Percentiles rank a stretch among this genome's conserved stretches.
Evolutionary conservation across 306 rosid genomes (phyloP).

Genomic region (Quercus dentata): DNA sequence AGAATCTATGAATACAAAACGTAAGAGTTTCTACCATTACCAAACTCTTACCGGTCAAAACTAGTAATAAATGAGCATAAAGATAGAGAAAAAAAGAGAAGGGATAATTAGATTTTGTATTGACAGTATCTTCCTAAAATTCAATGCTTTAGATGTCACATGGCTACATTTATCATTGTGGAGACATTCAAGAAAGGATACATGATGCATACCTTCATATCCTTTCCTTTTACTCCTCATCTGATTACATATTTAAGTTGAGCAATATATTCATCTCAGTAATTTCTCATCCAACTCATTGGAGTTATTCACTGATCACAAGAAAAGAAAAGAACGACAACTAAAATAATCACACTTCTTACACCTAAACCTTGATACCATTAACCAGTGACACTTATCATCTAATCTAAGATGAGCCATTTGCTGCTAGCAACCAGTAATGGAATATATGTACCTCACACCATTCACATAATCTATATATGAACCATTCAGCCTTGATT

Average conservation of each 20-base stretch:
- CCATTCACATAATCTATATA: not conserved
- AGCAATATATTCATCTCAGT: not conserved
- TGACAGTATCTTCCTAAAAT: not conserved
- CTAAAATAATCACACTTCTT: not conserved
- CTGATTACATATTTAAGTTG: not conserved
- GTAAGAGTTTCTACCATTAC: not conserved
- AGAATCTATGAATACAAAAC: not conserved
- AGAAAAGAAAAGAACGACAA: not conserved
- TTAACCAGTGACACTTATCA: not conserved
- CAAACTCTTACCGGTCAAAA: not conserved
- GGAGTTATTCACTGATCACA: constrained; percentile 6
- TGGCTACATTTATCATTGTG: not conserved
- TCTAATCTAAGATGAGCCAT: not conserved
- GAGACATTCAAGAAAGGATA: not conserved
- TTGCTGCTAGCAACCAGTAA: not conserved
- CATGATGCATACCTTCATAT: not conserved
- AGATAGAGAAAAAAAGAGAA: not conserved
- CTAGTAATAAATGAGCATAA: not conserved
- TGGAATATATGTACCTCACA: not conserved
- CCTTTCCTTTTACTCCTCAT: not conserved
- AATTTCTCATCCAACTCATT: not conserved
- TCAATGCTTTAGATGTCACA: not conserved
- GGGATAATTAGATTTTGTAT: not conserved
- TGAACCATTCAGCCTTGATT: not conserved
- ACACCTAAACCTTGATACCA: not conserved